A percentile compares a stretch with the other conserved stretches of the same genome.
phyloP scores from a whole-genome alignment of 345 rosid species.

The Punica granatum region DNA sequence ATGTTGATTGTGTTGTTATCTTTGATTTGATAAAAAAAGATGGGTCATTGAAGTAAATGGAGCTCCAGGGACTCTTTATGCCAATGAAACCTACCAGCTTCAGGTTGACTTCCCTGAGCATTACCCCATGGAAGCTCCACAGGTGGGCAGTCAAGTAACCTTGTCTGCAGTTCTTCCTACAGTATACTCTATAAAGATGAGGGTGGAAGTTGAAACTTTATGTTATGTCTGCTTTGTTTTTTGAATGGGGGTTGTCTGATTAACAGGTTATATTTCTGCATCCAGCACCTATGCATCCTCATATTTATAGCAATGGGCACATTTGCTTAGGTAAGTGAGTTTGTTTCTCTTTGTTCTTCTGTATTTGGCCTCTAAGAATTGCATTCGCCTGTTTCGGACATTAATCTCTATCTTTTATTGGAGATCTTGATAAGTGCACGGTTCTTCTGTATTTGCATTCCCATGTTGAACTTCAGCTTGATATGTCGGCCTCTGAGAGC shows the following conservation, averaged over 20 bases:
- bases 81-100: constrained; percentile 82
- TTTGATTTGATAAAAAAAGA: constrained; percentile 24
- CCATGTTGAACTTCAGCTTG: not conserved
- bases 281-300: constrained; percentile 95
- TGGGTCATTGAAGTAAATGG: constrained; percentile 91
- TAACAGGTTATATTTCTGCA: constrained; percentile 75
- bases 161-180: not conserved
- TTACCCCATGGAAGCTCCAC: constrained; percentile 99
- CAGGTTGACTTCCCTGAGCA: constrained; percentile 99
- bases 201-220: not conserved
- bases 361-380: not conserved
- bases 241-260: not conserved
- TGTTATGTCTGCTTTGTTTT: not conserved
- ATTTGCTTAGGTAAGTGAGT: constrained; percentile 73
- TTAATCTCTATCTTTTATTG: not conserved
- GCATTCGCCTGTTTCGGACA: not conserved
- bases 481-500: not conserved
- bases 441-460: not conserved
- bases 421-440: no score
- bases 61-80: constrained; percentile 80
- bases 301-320: constrained; percentile 96
- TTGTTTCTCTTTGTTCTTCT: constrained; percentile 2
- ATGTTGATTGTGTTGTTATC: not conserved
- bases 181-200: not conserved
- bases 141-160: constrained; percentile 28